phyloP scores from a whole-genome alignment of 768 basidiomycete species.

The Arthromyces matolae region DNA sequence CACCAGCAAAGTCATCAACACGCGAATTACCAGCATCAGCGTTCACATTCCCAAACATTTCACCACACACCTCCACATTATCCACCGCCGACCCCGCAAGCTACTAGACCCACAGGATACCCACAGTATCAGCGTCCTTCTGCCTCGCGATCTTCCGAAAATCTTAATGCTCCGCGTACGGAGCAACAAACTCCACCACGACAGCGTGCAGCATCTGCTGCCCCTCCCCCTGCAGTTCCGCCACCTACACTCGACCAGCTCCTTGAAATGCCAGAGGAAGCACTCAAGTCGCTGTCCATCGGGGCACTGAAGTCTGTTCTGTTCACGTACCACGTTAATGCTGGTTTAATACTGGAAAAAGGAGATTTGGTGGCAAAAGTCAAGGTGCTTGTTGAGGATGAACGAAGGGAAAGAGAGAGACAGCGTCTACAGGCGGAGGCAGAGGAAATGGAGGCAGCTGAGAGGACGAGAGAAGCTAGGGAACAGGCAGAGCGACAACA shows the following conservation, averaged over 20 bases:
- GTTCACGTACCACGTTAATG: conserved; percentile 78
- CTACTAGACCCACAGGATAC: conserved; percentile 18
- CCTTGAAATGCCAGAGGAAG: conserved; percentile 53
- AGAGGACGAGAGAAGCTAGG: conserved; percentile 29
- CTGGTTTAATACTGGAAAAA: conserved; percentile 83
- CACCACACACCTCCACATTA: conserved; percentile 16
- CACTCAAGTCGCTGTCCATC: conserved; percentile 62
- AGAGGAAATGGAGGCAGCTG: conserved; percentile 40
- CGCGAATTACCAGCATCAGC: too few relatives aligned
- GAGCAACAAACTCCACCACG: conserved; percentile 30
- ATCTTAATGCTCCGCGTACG: conserved; percentile 14
- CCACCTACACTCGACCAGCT: conserved; percentile 68
- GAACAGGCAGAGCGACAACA: conserved; percentile 16
- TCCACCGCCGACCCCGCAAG: conserved; percentile 7
- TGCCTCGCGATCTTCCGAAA: conserved; percentile 20
- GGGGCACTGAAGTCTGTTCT: conserved; percentile 73
- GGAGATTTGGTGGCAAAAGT: conserved; percentile 77
- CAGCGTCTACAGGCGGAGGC: conserved; percentile 41
- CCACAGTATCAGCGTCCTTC: conserved; percentile 22
- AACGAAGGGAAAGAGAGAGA: conserved; percentile 50
- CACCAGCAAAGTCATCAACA: conserved; percentile 14
- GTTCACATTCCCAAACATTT: too few relatives aligned
- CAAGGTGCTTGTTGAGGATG: conserved; percentile 57
- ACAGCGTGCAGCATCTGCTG: conserved; percentile 41
- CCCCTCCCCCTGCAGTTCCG: conserved; percentile 31